These are phyloP conservation scores for Globisporangium mamillatum DNA, from an alignment of 352 stramenopile genomes.

Conservation along the genomic window DNA sequence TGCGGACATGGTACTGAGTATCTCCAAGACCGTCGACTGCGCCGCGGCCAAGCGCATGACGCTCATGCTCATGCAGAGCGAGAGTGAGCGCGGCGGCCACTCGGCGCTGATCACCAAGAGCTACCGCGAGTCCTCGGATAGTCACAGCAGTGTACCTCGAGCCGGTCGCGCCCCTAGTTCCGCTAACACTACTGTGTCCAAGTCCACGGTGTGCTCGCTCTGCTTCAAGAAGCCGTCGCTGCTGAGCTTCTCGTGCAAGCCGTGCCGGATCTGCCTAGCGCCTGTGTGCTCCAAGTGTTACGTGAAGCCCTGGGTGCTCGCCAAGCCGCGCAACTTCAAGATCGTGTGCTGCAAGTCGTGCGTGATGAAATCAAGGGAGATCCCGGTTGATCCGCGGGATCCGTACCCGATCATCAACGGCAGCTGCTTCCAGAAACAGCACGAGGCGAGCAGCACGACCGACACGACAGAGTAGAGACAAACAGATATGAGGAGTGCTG, in stretches of 20 bases:
- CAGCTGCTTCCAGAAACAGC: conserved; percentile 9
- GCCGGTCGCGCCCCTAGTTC: neutral
- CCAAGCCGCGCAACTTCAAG: conserved; percentile 28
- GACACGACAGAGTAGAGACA: conserved; percentile 1
- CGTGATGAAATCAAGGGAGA: conserved; percentile 34
- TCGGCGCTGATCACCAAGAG: neutral
- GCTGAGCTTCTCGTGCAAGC: conserved; percentile 28
- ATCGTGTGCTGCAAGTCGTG: conserved; percentile 56
- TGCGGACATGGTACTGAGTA: conserved; percentile 35
- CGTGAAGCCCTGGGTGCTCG: conserved; percentile 40
- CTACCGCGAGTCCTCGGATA: conserved; percentile 4
- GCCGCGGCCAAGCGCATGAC: conserved; percentile 50
- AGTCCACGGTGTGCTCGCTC: conserved; percentile 16
- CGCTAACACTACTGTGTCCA: neutral
- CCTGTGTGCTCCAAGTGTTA: conserved; percentile 50
- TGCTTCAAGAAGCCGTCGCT: conserved; percentile 20
- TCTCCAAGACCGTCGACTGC: conserved; percentile 28
- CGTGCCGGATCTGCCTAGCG: conserved; percentile 37
- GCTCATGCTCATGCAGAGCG: conserved; percentile 25
- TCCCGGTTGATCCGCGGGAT: conserved; percentile 37
- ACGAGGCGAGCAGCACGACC: conserved; percentile 4
- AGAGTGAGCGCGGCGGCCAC: neutral
- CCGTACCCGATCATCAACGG: conserved; percentile 38
- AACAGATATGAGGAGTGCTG: neutral
- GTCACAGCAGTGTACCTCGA: neutral